Conservation (phyloP, 192 early-diverging fungal species). For the Backusella australiensis region DNA sequence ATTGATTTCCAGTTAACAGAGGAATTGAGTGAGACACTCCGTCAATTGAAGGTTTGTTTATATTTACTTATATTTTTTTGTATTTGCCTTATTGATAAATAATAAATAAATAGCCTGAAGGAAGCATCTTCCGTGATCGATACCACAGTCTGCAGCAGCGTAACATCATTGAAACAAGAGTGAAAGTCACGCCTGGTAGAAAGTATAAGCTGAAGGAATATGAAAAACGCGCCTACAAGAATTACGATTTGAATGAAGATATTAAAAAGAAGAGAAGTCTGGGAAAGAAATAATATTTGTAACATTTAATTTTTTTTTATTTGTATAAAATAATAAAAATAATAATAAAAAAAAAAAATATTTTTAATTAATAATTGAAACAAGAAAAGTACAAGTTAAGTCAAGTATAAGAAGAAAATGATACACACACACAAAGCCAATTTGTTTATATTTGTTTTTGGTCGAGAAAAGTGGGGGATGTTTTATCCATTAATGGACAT, state of each 20-base stretch:
- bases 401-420: not conserved
- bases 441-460: not conserved
- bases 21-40: constrained; percentile 51
- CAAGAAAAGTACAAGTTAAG: not conserved
- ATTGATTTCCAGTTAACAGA: constrained; percentile 49
- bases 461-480: not conserved
- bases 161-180: constrained; percentile 54
- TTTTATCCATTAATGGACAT: constrained; percentile 25
- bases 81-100: not conserved
- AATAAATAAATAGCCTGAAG: constrained; percentile 50
- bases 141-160: constrained; percentile 52
- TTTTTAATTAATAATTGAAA: constrained; percentile 5
- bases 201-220: constrained; percentile 52
- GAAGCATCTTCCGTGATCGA: constrained; percentile 55
- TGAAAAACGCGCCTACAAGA: constrained; percentile 55
- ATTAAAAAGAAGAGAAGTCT: constrained; percentile 17
- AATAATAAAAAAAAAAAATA: too few relatives aligned
- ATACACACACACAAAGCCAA: not conserved
- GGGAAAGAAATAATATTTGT: not conserved
- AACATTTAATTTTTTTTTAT: not conserved
- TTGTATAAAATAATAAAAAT: not conserved
- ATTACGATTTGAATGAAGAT: constrained; percentile 33
- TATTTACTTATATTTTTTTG: not conserved
- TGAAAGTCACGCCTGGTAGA: constrained; percentile 39
- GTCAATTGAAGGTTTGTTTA: constrained; percentile 35